A percentile compares a stretch with the other conserved stretches of the same genome.
These are phyloP conservation scores for Lentinula sp. DNA, from an alignment of 768 basidiomycete genomes.

Conservation along the genomic window DNA sequence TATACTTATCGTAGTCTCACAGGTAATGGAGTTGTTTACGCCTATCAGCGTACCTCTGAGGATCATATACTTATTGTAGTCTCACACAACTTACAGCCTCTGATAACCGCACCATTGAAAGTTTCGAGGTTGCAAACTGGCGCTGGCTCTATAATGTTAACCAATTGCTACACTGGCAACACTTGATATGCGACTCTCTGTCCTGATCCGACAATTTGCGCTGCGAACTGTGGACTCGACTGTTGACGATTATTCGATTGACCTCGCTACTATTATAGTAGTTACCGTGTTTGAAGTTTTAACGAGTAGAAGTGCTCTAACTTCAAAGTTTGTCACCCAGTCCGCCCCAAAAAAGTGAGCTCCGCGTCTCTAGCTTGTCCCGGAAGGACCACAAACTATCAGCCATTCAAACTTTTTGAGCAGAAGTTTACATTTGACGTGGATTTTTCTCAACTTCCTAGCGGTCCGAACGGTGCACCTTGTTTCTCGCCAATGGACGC, in stretches of 20 bases:
- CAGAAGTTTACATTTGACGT: slow-evolving; percentile 44
- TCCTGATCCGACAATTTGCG: slow-evolving; percentile 27
- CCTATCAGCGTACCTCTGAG: no score
- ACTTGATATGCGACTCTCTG: slow-evolving; percentile 46
- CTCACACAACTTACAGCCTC: slow-evolving; percentile 31
- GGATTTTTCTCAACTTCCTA: slow-evolving; percentile 39
- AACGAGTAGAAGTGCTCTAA: slow-evolving; percentile 22
- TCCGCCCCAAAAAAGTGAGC: slow-evolving; percentile 10
- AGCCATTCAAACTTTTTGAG: slow-evolving; percentile 22
- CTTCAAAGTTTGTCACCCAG: slow-evolving; percentile 24
- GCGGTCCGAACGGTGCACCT: slow-evolving; percentile 42
- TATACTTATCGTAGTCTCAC: no score
- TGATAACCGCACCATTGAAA: slow-evolving; percentile 33
- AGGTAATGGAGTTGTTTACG: no score
- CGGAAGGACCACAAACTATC: slow-evolving; percentile 23
- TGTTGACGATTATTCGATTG: background rate
- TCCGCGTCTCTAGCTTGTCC: slow-evolving; percentile 22
- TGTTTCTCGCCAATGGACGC: slow-evolving; percentile 41
- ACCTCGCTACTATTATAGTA: slow-evolving; percentile 10
- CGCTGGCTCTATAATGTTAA: slow-evolving; percentile 38
- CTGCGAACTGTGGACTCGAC: background rate
- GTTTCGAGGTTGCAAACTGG: slow-evolving; percentile 40
- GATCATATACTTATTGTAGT: no score
- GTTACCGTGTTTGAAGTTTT: slow-evolving; percentile 31
- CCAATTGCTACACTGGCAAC: slow-evolving; percentile 48